Evolutionary conservation across 257 asterid genomes (phyloP).

Genomic region (Nyctanthes arbortristis): DNA sequence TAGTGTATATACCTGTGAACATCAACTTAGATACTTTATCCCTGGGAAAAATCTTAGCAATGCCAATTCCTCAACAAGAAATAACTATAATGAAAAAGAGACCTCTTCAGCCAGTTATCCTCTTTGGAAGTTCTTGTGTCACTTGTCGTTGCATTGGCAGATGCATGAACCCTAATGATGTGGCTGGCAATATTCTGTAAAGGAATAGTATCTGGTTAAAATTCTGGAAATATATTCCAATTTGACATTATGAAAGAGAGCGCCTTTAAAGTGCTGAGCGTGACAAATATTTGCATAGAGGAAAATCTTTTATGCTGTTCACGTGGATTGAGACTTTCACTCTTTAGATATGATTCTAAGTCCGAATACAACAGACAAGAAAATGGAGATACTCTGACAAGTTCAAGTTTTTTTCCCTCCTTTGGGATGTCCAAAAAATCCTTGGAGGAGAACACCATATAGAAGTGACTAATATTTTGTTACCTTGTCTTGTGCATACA

Average conservation of each 20-base stretch:
- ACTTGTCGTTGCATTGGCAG: conserved; percentile 68
- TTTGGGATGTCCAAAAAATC: neutral
- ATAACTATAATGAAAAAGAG: conserved; percentile 9
- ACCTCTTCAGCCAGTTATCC: conserved; percentile 98
- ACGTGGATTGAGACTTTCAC: too few relatives aligned
- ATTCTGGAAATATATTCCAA: conserved; percentile 17
- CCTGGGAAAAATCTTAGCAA: neutral
- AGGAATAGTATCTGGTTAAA: conserved; percentile 27
- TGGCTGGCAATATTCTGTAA: conserved; percentile 89
- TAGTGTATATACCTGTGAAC: conserved; percentile 82
- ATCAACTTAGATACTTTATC: conserved; percentile 29
- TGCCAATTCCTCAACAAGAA: conserved; percentile 8
- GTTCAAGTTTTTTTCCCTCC: too few relatives aligned
- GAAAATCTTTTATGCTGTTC: neutral
- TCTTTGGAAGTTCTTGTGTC: conserved; percentile 68
- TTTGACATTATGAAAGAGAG: conserved; percentile 10
- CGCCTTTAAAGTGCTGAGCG: neutral
- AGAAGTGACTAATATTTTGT: conserved; percentile 1
- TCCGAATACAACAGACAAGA: too few relatives aligned
- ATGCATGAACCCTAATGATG: conserved; percentile 87
- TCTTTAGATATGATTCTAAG: too few relatives aligned
- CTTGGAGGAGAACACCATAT: neutral
- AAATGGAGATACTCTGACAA: too few relatives aligned
- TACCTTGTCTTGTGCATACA: conserved; percentile 96
- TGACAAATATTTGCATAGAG: conserved; percentile 4